These are phyloP conservation scores for Sistotremastrum niveocremeum DNA, from an alignment of 768 basidiomycete species.

Conservation along the genomic window DNA sequence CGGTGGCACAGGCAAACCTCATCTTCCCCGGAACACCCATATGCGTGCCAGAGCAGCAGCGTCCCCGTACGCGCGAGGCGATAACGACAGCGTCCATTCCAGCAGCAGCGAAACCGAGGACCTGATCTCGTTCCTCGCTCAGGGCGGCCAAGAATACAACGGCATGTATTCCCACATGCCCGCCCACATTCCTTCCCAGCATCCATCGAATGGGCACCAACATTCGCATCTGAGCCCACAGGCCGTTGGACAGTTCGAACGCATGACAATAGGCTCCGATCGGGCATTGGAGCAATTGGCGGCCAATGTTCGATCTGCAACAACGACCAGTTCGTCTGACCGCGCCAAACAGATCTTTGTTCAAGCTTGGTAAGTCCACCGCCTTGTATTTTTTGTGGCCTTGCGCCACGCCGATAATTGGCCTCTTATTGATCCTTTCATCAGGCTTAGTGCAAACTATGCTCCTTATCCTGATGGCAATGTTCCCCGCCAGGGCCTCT, in stretches of 20 bases:
- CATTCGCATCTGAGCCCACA: slow-evolving; percentile 33
- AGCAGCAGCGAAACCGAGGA: slow-evolving; percentile 87
- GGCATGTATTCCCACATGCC: slow-evolving; percentile 46
- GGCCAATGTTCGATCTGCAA: slow-evolving; percentile 75
- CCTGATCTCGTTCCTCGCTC: slow-evolving; percentile 59
- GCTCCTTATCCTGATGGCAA: slow-evolving; percentile 87
- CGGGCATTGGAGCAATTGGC: slow-evolving; percentile 77
- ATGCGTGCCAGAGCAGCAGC: slow-evolving; percentile 69
- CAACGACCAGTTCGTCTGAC: slow-evolving; percentile 84
- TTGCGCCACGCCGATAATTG: slow-evolving; percentile 5
- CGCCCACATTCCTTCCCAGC: slow-evolving; percentile 30
- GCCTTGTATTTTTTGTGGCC: slow-evolving; percentile 9
- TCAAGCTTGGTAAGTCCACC: slow-evolving; percentile 63
- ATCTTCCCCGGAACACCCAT: slow-evolving; percentile 53
- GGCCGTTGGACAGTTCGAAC: slow-evolving; percentile 58
- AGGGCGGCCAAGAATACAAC: slow-evolving; percentile 46
- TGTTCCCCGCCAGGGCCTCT: slow-evolving; percentile 86
- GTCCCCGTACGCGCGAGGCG: slow-evolving; percentile 68
- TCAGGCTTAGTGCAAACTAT: slow-evolving; percentile 79
- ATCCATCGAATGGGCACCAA: neutral
- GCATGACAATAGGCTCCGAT: slow-evolving; percentile 66
- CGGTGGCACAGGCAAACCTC: slow-evolving; percentile 33
- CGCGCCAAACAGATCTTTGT: slow-evolving; percentile 88
- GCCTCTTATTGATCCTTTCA: slow-evolving; percentile 1
- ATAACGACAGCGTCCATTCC: slow-evolving; percentile 75